phyloP scores from a whole-genome alignment of 257 asterid species.

The Perilla frutescens region DNA sequence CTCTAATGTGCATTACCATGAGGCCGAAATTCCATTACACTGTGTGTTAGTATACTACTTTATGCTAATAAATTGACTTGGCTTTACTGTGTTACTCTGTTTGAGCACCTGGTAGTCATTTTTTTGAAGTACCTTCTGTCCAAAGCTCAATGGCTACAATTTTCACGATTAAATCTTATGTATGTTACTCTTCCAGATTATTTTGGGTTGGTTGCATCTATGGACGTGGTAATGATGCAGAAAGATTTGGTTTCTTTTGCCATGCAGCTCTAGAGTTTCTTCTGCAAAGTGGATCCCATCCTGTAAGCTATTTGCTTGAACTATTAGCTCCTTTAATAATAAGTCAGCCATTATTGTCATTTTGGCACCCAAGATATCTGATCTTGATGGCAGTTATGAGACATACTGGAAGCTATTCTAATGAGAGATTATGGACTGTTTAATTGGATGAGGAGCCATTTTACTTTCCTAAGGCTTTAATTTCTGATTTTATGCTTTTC shows the following conservation, averaged over 20 bases:
- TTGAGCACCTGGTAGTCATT: slow-evolving; percentile 8
- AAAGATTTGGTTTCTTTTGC: slow-evolving; percentile 96
- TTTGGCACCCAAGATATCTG: slow-evolving; percentile 33
- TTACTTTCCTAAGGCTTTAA: slow-evolving; percentile 20
- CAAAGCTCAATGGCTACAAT: slow-evolving; percentile 20
- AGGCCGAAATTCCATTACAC: background rate
- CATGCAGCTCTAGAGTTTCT: slow-evolving; percentile 98
- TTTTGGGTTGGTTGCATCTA: slow-evolving; percentile 87
- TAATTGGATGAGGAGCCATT: background rate
- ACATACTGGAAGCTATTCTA: background rate
- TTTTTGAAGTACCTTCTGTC: slow-evolving; percentile 9
- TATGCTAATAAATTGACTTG: slow-evolving; percentile 10
- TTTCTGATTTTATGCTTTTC: slow-evolving; percentile 23
- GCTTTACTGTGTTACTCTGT: background rate
- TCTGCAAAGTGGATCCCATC: slow-evolving; percentile 88
- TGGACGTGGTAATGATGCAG: slow-evolving; percentile 84
- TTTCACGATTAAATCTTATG: slow-evolving; percentile 28
- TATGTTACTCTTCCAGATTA: slow-evolving; percentile 58
- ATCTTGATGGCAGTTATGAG: slow-evolving; percentile 18
- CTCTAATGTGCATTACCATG: slow-evolving; percentile 16
- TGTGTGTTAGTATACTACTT: background rate
- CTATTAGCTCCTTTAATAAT: slow-evolving; percentile 19
- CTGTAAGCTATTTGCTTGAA: slow-evolving; percentile 63
- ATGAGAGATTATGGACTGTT: slow-evolving; percentile 5
- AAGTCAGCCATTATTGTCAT: slow-evolving; percentile 7